A percentile compares a stretch with the other conserved stretches of the same genome.
phyloP scores from a whole-genome alignment of 805 yeast species.

The Ogataea salicorniae region DNA sequence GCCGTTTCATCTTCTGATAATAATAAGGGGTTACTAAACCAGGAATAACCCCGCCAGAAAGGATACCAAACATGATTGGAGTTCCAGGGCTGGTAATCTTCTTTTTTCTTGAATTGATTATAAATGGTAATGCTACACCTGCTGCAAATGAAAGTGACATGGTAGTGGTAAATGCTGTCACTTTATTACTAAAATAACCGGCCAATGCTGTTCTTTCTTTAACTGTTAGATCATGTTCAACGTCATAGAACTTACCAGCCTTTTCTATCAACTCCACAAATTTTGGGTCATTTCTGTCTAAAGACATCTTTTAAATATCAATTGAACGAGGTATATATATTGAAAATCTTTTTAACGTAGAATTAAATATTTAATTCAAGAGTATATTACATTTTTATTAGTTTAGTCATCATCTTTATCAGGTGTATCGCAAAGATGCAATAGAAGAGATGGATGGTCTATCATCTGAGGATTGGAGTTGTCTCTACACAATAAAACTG shows the following conservation, averaged over 20 bases:
- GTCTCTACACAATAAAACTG: no score
- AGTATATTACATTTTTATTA: no score
- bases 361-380: no score
- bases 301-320: no score
- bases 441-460: no score
- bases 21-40: no score
- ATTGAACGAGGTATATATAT: no score
- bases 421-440: no score
- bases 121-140: slow-evolving; percentile 41
- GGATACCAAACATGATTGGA: slow-evolving; percentile 30
- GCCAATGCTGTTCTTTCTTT: slow-evolving; percentile 40
- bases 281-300: slow-evolving; percentile 8
- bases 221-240: slow-evolving; percentile 38
- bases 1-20: slow-evolving; percentile 7
- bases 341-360: no score
- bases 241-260: slow-evolving; percentile 46
- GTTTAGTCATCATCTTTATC: no score
- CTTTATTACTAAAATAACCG: slow-evolving; percentile 29
- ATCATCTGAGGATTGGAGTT: no score
- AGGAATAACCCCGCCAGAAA: no score
- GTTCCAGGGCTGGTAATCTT: slow-evolving; percentile 31
- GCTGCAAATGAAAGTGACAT: slow-evolving; percentile 28
- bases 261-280: slow-evolving; percentile 33
- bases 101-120: slow-evolving; percentile 29
- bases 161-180: slow-evolving; percentile 34